These are phyloP conservation scores for Pseudocercospora crystallina DNA, from an alignment of 2,329 filamentous ascomycete genomes.

Conservation along the genomic window DNA sequence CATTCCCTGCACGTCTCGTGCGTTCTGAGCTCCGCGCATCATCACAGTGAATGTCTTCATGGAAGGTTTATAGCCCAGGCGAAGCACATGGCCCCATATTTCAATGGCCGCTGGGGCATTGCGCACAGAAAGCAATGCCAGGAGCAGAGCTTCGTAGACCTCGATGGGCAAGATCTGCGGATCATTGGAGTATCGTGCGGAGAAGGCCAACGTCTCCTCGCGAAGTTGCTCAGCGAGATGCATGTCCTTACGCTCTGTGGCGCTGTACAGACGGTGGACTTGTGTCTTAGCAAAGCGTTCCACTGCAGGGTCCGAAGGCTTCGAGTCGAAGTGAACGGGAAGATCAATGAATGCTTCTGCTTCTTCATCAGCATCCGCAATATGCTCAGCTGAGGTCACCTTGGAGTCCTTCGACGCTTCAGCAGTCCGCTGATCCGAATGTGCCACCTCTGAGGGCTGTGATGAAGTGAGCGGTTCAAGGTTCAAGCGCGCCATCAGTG, in stretches of 20 bases:
- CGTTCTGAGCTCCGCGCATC: conserved; percentile 67
- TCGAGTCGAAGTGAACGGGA: background rate
- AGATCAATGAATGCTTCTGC: background rate
- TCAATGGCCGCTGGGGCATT: conserved; percentile 48
- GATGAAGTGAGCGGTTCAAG: too few relatives aligned
- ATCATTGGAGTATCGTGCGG: too few relatives aligned
- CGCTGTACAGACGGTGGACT: conserved; percentile 9
- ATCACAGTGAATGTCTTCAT: conserved; percentile 70
- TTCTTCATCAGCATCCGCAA: background rate
- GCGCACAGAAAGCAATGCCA: conserved; percentile 47
- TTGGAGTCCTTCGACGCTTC: too few relatives aligned
- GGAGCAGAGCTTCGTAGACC: conserved; percentile 46
- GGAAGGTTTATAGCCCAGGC: conserved; percentile 57
- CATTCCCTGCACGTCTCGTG: conserved; percentile 60
- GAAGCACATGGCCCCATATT: conserved; percentile 58
- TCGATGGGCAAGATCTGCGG: conserved; percentile 21
- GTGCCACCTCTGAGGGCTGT: too few relatives aligned
- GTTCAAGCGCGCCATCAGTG: too few relatives aligned
- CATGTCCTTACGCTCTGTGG: conserved; percentile 9
- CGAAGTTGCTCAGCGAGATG: background rate
- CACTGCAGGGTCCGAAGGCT: too few relatives aligned
- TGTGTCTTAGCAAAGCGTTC: conserved; percentile 10
- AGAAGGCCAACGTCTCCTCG: background rate
- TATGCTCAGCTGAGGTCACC: too few relatives aligned
- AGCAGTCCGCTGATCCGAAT: too few relatives aligned